Percentiles rank a stretch among this genome's conserved stretches.
Conservation (phyloP, 345 rosid species). For the Xanthoceras sorbifolium region DNA sequence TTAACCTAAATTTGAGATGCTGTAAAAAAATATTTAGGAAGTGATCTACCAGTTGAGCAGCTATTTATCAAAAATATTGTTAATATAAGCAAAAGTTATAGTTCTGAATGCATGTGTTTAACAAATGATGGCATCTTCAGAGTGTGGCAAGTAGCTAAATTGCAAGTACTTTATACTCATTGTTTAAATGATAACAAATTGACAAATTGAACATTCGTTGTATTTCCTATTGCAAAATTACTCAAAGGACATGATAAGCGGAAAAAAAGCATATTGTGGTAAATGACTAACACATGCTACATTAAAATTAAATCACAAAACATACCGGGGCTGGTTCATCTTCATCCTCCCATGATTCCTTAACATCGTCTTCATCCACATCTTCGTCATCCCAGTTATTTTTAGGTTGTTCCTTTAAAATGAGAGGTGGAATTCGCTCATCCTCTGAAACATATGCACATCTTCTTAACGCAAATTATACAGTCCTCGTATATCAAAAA, state of each 20-base stretch:
- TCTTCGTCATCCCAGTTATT: conserved; percentile 94
- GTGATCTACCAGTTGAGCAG: neutral
- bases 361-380: conserved; percentile 78
- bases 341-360: conserved; percentile 99
- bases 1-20: neutral
- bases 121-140: neutral
- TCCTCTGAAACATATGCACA: conserved; percentile 47
- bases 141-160: neutral
- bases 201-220: neutral
- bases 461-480: neutral
- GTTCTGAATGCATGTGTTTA: neutral
- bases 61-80: too few relatives aligned
- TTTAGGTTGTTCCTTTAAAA: conserved; percentile 51
- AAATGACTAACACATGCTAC: neutral
- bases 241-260: neutral
- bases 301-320: conserved; percentile 14
- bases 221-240: neutral
- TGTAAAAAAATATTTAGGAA: too few relatives aligned
- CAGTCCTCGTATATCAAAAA: neutral
- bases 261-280: neutral
- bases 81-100: too few relatives aligned
- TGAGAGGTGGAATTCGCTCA: conserved; percentile 58
- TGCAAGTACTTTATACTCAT: neutral
- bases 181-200: neutral
- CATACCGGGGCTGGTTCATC: conserved; percentile 80